These are phyloP conservation scores for Microsporum ferrugineum DNA, from an alignment of 2,329 filamentous ascomycete species.

Conservation along the genomic window DNA sequence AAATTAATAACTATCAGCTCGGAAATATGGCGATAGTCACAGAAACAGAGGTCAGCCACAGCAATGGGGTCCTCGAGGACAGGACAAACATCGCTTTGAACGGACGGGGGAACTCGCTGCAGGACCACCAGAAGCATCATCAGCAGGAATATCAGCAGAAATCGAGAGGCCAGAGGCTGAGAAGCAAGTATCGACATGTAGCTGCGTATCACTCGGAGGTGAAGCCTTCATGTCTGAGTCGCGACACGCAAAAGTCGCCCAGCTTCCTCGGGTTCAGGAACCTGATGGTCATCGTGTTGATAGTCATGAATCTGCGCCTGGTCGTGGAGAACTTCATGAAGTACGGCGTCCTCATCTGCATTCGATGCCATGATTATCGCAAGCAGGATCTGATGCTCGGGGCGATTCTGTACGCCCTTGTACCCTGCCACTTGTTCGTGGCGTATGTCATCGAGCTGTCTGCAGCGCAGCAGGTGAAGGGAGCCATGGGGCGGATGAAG, in stretches of 20 bases:
- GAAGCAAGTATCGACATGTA: constrained; percentile 78
- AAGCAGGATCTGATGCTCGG: constrained; percentile 66
- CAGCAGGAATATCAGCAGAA: background rate
- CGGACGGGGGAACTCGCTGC: background rate
- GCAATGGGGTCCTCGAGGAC: background rate
- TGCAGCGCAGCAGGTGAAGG: constrained; percentile 67
- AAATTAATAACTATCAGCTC: background rate
- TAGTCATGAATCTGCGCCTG: constrained; percentile 84
- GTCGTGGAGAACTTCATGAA: constrained; percentile 97
- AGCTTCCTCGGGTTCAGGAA: constrained; percentile 93
- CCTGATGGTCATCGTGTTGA: constrained; percentile 84
- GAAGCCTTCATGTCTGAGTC: constrained; percentile 70
- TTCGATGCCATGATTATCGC: constrained; percentile 80
- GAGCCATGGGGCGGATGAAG: constrained; percentile 48
- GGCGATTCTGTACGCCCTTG: constrained; percentile 66
- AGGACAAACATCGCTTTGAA: constrained; percentile 2
- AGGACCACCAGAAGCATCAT: constrained; percentile 6
- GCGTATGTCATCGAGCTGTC: constrained; percentile 81
- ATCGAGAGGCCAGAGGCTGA: constrained; percentile 12
- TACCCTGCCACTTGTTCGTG: constrained; percentile 80
- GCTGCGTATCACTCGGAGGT: constrained; percentile 67
- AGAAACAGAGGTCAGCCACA: background rate
- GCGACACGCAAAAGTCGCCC: constrained; percentile 61
- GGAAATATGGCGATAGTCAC: background rate
- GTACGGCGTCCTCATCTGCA: constrained; percentile 91